Percentiles rank a stretch among this genome's conserved stretches.
Conservation (phyloP, 2,329 filamentous ascomycete genomes). For the Venturia asperata region DNA sequence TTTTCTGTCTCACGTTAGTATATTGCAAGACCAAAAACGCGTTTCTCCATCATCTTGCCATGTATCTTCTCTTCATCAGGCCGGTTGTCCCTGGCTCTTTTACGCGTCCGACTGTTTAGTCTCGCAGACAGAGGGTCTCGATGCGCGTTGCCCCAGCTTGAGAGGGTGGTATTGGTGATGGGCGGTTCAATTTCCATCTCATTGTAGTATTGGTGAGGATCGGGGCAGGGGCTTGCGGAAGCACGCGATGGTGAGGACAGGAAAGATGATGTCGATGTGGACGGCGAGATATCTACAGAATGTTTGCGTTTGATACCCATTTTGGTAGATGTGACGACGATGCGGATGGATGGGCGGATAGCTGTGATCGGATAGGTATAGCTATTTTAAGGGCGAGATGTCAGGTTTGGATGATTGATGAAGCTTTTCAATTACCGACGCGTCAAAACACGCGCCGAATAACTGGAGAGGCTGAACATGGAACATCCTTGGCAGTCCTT, state of each 20-base stretch:
- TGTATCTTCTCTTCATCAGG: conserved; percentile 51
- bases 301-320: conserved; percentile 56
- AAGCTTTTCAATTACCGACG: background rate
- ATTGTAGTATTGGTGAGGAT: conserved; percentile 19
- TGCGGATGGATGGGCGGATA: background rate
- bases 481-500: background rate
- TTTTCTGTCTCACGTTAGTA: conserved; percentile 30
- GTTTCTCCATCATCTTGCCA: conserved; percentile 35
- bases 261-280: conserved; percentile 36
- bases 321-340: conserved; percentile 14
- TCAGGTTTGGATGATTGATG: background rate
- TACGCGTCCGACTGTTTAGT: conserved; percentile 51
- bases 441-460: conserved; percentile 1
- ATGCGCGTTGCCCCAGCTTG: conserved; percentile 30
- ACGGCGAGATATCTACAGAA: conserved; percentile 39
- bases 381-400: background rate
- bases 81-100: conserved; percentile 51
- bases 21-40: background rate
- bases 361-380: background rate
- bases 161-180: conserved; percentile 19
- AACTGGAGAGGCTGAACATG: conserved; percentile 2
- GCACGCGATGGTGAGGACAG: conserved; percentile 27
- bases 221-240: conserved; percentile 20
- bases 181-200: conserved; percentile 27
- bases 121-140: conserved; percentile 26